Evolutionary conservation across 2,329 filamentous ascomycete species (phyloP), one percentile per base, ranked within the genome.

Genomic region (Cercospora beticola): DNA sequence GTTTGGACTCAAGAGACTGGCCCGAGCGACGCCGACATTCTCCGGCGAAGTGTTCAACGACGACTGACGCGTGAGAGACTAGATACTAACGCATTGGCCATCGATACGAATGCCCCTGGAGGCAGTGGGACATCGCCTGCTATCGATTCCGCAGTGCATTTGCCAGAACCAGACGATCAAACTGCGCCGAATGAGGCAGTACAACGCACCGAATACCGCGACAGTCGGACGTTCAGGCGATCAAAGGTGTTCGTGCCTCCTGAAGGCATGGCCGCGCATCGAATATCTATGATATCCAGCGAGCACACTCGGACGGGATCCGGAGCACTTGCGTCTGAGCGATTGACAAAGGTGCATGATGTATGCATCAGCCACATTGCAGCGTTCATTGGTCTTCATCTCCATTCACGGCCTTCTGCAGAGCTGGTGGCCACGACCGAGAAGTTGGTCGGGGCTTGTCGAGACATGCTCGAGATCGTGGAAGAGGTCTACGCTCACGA

Each of bases 351-450:
- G 61, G 91, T 89, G 62, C 93, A 97, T 81, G 94, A 98, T 81
- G 88, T 88, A 7, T 97, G 98, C 76, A 83, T 99, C 64, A 95
- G 94, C 6, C 91, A 94, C 76, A 87, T 99, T 62, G 94, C 92
- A 62, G 96, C 93, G 4, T 97, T 98, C 78, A 94, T 98, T 78
- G 95, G 95, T 16, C 86, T 97, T 66, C 93, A 97, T 79, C 85
- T 97, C 69, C 93, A 97, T 78, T 95, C 94, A n/a, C 90, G 95
- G 70, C 95, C 93, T 7, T 90, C 93, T 8, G 88, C 91, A 0
- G 93, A 97, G 78, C 85, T 98, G 60, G 88, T 93, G 33, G 82
- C 89, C 10, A 93, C 92, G 16, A 94, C 96, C 59, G 90, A 92
- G 77, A 90, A 94, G 78, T 92, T 94, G 8, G 92, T 94, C 9